Percentiles rank a stretch among this genome's conserved stretches.
phyloP scores from a whole-genome alignment of 2,329 filamentous ascomycete species.

The Dactylellina sp. region DNA sequence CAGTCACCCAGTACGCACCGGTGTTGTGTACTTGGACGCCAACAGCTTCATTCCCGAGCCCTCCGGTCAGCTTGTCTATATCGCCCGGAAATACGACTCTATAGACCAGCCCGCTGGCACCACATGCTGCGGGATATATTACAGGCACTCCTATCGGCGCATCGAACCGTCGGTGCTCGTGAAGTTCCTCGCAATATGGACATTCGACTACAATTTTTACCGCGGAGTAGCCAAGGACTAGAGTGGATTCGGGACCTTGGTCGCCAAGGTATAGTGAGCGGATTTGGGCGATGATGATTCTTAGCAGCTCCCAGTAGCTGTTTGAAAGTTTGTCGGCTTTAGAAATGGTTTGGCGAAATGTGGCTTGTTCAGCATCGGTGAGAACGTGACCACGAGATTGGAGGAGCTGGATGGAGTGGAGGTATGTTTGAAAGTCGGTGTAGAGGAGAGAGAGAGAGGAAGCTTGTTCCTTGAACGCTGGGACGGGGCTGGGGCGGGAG shows the following conservation, averaged over 20 bases:
- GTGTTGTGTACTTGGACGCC: slow-evolving; percentile 43
- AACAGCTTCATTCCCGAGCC: slow-evolving; percentile 35
- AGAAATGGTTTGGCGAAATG: slow-evolving; percentile 14
- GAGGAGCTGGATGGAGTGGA: slow-evolving; percentile 32
- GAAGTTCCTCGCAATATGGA: slow-evolving; percentile 45
- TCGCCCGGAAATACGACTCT: slow-evolving; percentile 48
- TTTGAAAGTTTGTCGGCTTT: slow-evolving; percentile 43
- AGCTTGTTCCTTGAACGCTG: slow-evolving; percentile 22
- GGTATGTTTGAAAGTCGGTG: slow-evolving; percentile 27
- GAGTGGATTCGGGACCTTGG: slow-evolving; percentile 27
- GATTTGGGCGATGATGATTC: slow-evolving; percentile 26
- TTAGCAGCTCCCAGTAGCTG: slow-evolving; percentile 40
- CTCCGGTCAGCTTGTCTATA: slow-evolving; percentile 35
- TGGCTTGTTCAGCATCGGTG: slow-evolving; percentile 8
- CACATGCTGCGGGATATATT: slow-evolving; percentile 42
- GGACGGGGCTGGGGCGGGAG: background rate
- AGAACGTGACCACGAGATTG: slow-evolving; percentile 23
- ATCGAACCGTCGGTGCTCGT: slow-evolving; percentile 38
- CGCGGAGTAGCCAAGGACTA: slow-evolving; percentile 41
- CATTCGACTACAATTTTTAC: slow-evolving; percentile 46
- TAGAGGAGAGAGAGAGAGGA: slow-evolving; percentile 18
- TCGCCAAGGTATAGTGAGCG: slow-evolving; percentile 26
- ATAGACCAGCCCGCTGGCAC: slow-evolving; percentile 29
- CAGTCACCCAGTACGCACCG: slow-evolving; percentile 41
- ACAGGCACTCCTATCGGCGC: slow-evolving; percentile 40